phyloP scores from a whole-genome alignment of 768 basidiomycete species.

The Mycena belliarum region DNA sequence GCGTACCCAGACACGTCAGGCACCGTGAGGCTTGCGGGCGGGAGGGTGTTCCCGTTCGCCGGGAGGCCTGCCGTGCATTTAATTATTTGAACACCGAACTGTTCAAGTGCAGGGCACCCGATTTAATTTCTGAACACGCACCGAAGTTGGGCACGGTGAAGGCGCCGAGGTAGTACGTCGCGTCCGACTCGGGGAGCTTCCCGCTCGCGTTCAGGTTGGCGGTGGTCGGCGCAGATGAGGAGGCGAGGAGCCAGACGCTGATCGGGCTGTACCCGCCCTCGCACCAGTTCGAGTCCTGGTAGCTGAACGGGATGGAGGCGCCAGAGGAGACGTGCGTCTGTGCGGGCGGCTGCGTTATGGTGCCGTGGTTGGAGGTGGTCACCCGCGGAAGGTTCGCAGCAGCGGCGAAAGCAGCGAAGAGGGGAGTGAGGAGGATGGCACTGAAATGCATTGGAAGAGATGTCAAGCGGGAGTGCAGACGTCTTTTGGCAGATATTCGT shows the following conservation, averaged over 20 bases:
- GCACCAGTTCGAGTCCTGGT: conserved; percentile 25
- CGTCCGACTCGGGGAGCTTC: conserved; percentile 16
- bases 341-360: conserved; percentile 10
- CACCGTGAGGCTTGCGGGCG: conserved; percentile 21
- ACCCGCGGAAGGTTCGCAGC: conserved; percentile 9
- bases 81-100: not conserved
- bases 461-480: not conserved
- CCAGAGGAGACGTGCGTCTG: conserved; percentile 1
- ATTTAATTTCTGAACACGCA: not conserved
- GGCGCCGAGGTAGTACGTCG: conserved; percentile 16
- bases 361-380: conserved; percentile 16
- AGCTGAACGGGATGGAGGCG: conserved; percentile 19
- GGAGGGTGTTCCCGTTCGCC: conserved; percentile 1
- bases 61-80: conserved; percentile 14
- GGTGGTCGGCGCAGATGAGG: conserved; percentile 20
- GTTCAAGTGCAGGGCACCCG: no score
- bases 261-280: conserved; percentile 24
- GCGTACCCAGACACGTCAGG: conserved; percentile 8
- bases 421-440: conserved; percentile 2
- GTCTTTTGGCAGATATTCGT: not conserved
- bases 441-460: conserved; percentile 14
- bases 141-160: conserved; percentile 16
- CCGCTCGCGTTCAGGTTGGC: conserved; percentile 22
- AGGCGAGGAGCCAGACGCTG: conserved; percentile 22
- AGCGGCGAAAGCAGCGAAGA: conserved; percentile 8